Evolutionary conservation across 495 filamentous ascomycete species (phyloP), one percentile per base, ranked within the genome.

Genomic region (Bacidia gigantensis): DNA sequence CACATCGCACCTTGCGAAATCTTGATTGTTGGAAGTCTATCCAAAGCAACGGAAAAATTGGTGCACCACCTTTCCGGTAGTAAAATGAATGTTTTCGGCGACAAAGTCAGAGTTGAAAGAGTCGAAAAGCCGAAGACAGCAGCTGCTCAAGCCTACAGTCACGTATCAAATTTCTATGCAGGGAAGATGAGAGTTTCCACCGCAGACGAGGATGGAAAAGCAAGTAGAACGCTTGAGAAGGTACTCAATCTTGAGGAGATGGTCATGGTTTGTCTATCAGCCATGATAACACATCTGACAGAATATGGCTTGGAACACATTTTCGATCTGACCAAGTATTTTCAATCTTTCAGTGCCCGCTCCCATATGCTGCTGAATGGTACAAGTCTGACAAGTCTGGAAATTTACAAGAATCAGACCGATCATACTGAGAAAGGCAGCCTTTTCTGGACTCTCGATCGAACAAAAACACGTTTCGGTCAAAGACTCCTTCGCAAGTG

Each of bases 1-100:
- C 92, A 99, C 63, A 93, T 99, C 56, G 85, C 89, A 1, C 92
- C 92, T 0, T 95, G 92, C 66, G 92, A 99, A 67, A 84, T 97
- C 56, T 68, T 99, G n/a, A 86, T 97, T 29, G 87, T 97, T 1
- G 92, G 92, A 11, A 84, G 94, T 5, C 75, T 96, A 22, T 90
- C 89, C 5, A 93, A 85, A 57, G 87, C 89, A 3, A 95, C 89
- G 2, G 88, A 97, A 17, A 97, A 97, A 68, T 75, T 99, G 23
- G 74, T 97, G 1, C 81, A 85, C 47, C 88, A 97, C 68, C 72
- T 99, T 1, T 87, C 92, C 1, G 86, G 86, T 2, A 93, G 84
- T 62, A 83, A 80, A 62, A 86, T 84, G 17, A 95, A 94, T 57
- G 86, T 96, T 0, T 95, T 99, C 62, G 92, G 92, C 0, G 93